Percentiles rank a stretch among this genome's conserved stretches.
Conservation (phyloP, 352 stramenopile species). For the Stephanocyclus meneghinianus region DNA sequence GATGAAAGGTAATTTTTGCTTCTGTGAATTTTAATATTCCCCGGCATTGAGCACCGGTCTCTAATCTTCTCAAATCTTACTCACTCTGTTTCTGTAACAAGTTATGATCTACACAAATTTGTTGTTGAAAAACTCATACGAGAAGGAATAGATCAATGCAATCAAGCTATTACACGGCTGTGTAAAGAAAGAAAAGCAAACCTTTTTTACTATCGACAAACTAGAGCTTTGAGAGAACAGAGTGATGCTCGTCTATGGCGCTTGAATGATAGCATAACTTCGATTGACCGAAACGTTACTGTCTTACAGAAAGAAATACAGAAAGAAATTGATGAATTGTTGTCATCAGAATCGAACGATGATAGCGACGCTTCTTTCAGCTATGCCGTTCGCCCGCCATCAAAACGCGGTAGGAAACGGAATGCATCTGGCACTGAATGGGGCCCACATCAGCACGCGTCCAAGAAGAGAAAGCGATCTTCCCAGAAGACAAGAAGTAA, state of each 20-base stretch:
- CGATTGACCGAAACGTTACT: slow-evolving; percentile 33
- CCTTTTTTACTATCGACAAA: not conserved
- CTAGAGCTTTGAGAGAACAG: slow-evolving; percentile 8
- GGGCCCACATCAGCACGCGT: slow-evolving; percentile 45
- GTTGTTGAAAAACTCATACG: slow-evolving; percentile 35
- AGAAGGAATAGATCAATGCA: slow-evolving; percentile 47
- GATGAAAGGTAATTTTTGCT: slow-evolving; percentile 1
- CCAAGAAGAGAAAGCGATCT: slow-evolving; percentile 30
- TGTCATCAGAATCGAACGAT: slow-evolving; percentile 6
- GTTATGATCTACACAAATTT: slow-evolving; percentile 28
- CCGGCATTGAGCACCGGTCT: not conserved
- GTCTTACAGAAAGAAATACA: slow-evolving; percentile 37
- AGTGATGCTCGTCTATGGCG: slow-evolving; percentile 16
- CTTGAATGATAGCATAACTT: slow-evolving; percentile 26
- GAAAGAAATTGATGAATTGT: slow-evolving; percentile 33
- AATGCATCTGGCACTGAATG: slow-evolving; percentile 19
- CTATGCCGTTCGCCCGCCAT: not conserved
- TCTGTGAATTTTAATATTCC: not conserved
- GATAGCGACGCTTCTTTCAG: slow-evolving; percentile 9
- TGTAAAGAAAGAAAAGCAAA: slow-evolving; percentile 24
- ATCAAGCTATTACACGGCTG: slow-evolving; percentile 31
- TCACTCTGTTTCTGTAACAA: not conserved
- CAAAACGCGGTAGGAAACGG: not conserved
- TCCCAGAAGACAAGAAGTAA: slow-evolving; percentile 11
- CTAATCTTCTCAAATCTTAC: not conserved